phyloP scores from a whole-genome alignment of 108 stramenopile species.

The Pseudonitzschia pungens region DNA sequence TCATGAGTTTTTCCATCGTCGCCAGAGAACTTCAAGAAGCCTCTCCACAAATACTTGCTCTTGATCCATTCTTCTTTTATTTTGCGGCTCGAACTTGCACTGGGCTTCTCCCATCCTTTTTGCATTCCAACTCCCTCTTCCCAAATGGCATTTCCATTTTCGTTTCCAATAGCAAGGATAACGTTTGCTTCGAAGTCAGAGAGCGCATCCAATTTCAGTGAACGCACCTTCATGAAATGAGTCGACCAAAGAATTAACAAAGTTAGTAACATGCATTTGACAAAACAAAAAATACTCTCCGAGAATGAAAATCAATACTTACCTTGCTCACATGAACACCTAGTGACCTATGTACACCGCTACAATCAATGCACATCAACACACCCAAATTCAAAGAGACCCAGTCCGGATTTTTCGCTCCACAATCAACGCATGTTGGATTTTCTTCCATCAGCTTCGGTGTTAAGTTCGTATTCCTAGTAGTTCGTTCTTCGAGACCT shows the following conservation, averaged over 20 bases:
- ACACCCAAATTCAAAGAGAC: conserved; percentile 84
- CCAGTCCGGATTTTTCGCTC: conserved; percentile 79
- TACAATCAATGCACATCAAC: conserved; percentile 95
- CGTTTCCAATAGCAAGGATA: conserved; percentile 68
- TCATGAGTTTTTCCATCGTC: conserved; percentile 53
- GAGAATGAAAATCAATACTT: conserved; percentile 19
- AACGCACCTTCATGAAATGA: conserved; percentile 49
- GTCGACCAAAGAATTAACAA: not conserved
- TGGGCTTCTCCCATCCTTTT: conserved; percentile 83
- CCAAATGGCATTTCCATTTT: conserved; percentile 76
- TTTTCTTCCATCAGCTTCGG: conserved; percentile 66
- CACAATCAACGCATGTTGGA: conserved; percentile 82
- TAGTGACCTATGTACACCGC: conserved; percentile 95
- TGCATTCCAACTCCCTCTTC: conserved; percentile 75
- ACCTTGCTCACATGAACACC: conserved; percentile 98
- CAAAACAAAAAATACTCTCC: not conserved
- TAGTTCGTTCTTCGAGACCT: conserved; percentile 17
- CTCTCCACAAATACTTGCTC: conserved; percentile 86
- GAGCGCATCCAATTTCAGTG: conserved; percentile 70
- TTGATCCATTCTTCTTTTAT: conserved; percentile 85
- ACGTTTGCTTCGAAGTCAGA: conserved; percentile 61
- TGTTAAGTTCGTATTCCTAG: conserved; percentile 46
- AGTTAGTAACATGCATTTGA: not conserved
- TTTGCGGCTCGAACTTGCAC: conserved; percentile 49
- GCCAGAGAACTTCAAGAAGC: conserved; percentile 64